Evolutionary conservation across 2,329 filamentous ascomycete species (phyloP).

Genomic region (Penicillium sp.): DNA sequence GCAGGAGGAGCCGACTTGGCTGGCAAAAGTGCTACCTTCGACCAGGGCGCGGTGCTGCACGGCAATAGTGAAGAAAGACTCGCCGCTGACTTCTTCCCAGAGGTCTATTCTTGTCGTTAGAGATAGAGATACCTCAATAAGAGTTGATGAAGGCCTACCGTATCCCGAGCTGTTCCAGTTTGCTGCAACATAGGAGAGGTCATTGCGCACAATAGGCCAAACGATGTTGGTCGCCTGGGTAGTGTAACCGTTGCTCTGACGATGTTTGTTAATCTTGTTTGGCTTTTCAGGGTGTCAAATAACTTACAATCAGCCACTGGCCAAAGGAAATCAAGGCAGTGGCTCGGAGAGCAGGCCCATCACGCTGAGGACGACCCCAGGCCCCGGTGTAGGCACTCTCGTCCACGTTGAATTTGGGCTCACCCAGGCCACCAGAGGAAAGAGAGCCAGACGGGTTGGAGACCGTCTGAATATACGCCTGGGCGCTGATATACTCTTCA

Average conservation of each 20-base stretch:
- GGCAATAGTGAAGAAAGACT: constrained; percentile 76
- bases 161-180: constrained; percentile 61
- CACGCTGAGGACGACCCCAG: constrained; percentile 79
- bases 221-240: constrained; percentile 57
- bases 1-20: constrained; percentile 62
- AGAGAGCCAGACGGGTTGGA: constrained; percentile 68
- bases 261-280: constrained; percentile 1
- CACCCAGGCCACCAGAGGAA: constrained; percentile 59
- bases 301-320: constrained; percentile 63
- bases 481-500: constrained; percentile 67
- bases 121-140: not conserved
- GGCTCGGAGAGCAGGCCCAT: constrained; percentile 75
- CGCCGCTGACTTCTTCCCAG: constrained; percentile 78
- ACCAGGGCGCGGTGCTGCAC: constrained; percentile 66
- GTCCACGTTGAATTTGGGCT: constrained; percentile 73
- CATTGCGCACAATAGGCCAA: constrained; percentile 76
- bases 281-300: not conserved
- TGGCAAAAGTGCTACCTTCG: constrained; percentile 64
- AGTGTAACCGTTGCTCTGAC: constrained; percentile 55
- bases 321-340: constrained; percentile 72
- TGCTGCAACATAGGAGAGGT: constrained; percentile 66
- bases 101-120: constrained; percentile 52
- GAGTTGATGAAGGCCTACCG: constrained; percentile 36
- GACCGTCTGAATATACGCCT: constrained; percentile 67
- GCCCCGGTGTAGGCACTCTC: constrained; percentile 60